Base-by-base conservation (phyloP, 495 filamentous ascomycete genomes). In the Trichoderma parareesei region DNA sequence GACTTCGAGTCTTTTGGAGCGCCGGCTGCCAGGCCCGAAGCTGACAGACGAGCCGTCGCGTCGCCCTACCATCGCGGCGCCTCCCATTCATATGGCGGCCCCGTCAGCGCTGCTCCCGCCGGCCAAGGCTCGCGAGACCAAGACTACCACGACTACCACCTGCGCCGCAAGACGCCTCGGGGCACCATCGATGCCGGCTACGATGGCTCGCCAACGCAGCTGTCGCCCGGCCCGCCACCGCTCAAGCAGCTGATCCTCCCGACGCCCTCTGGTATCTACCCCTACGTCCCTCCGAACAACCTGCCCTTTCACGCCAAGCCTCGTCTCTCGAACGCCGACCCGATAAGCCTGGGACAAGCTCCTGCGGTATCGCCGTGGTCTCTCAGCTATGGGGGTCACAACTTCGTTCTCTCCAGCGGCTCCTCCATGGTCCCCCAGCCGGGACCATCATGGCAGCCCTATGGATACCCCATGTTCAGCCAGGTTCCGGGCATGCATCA, bases 161-260 rank as follows among this genome's bases (percentile, higher is more conserved):
- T 98, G 48, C 84, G 94, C 67, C 85, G 94, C 60, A 98, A 98
- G 72, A 98, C 94, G 9, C 94, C 94, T 10, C 95, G 88, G 69
- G 94, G 94, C 33, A 97, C 92, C 20, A 82, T 98, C 64, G 90
- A 92, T 62, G 93, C 90, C 64, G 93, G 92, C 14, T 98, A 98
- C 71, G 93, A 98, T 82, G 93, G 91, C 11, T 91, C 89, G 7
- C 84, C 87, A 2, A 80, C 86, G 38, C 90, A 94, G 72, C 86
- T 88, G 71, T 84, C 83, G 4, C 84, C 86, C 20, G 89, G 90
- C 57, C 90, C 91, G 43, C 91, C 89, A 60, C 85, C 90, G 3
- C 77, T 84, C 38, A 98, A 98, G 75, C 93, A 98, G 72, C 90
- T 98, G 72, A 78, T 96, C n/a, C 80, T 96, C 44, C 81, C 83